Evolutionary conservation across 2,329 filamentous ascomycete genomes (phyloP).

Genomic region (Rhynchosporium agropyri): DNA sequence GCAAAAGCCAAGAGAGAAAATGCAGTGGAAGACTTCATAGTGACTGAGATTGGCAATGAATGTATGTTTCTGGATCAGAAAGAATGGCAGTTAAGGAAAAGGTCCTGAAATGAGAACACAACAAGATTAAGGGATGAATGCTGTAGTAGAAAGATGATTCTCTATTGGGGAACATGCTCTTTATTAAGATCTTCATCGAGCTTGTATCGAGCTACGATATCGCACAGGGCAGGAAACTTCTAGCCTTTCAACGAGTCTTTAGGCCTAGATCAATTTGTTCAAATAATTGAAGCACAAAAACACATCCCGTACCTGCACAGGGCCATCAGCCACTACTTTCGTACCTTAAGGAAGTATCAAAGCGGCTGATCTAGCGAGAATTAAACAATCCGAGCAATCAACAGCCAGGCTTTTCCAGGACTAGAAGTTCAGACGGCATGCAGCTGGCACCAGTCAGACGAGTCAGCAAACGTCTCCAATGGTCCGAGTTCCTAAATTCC

Average conservation of each 20-base stretch:
- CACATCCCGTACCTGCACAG: neutral
- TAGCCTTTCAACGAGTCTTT: neutral
- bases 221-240: too few species aligned
- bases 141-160: neutral
- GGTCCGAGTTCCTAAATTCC: too few species aligned
- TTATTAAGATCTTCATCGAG: too few species aligned
- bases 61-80: neutral
- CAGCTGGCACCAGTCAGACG: neutral
- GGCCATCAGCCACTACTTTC: neutral
- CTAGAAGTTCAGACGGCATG: constrained; percentile 7
- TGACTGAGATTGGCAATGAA: neutral
- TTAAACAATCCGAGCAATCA: constrained; percentile 1
- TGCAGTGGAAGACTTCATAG: constrained; percentile 4
- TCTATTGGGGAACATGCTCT: too few species aligned
- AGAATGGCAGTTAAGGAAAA: neutral
- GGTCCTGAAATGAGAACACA: neutral
- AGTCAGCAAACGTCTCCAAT: too few species aligned
- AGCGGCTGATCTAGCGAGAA: neutral
- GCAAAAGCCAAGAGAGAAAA: neutral
- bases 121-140: neutral
- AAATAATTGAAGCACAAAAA: neutral
- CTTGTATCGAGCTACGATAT: too few species aligned
- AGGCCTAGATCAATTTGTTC: neutral
- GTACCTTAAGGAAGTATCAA: neutral
- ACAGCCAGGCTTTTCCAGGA: neutral